Conservation (phyloP, 2,329 filamentous ascomycete genomes). For the Claviceps fusiformis region DNA sequence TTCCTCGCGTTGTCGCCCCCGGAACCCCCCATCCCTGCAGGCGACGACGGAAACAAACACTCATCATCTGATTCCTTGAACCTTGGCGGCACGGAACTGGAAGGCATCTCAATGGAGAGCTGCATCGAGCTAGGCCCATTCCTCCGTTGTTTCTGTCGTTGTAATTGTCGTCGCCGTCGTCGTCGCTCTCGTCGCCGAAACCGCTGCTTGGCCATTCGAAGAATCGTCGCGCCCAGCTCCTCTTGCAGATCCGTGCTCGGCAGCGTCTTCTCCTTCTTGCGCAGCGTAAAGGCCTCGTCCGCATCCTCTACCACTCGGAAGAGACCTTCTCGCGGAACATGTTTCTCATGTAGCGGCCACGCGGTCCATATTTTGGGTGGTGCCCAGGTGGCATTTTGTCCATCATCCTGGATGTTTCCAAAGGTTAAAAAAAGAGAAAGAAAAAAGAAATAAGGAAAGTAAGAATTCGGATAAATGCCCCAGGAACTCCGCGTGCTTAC, state of each 20-base stretch:
- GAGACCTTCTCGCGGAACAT: slow-evolving; percentile 47
- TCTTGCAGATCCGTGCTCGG: slow-evolving; percentile 56
- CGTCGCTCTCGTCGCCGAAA: slow-evolving; percentile 28
- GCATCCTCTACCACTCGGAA: slow-evolving; percentile 30
- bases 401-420: slow-evolving; percentile 13
- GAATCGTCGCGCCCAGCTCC: slow-evolving; percentile 50
- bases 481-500: slow-evolving; percentile 6
- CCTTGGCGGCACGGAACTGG: neutral
- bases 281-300: slow-evolving; percentile 38
- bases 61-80: neutral
- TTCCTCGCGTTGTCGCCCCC: neutral
- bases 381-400: slow-evolving; percentile 27
- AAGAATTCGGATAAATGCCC: neutral
- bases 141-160: neutral
- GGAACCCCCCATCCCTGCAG: slow-evolving; percentile 2
- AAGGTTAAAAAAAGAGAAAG: neutral
- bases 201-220: slow-evolving; percentile 53
- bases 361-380: slow-evolving; percentile 60
- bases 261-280: slow-evolving; percentile 25
- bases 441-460: neutral
- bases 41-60: slow-evolving; percentile 5
- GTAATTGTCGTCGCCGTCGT: neutral
- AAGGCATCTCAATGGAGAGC: slow-evolving; percentile 6
- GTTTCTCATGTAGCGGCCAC: slow-evolving; percentile 58
- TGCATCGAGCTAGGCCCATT: neutral